Evolutionary conservation across 257 asterid species (phyloP), one percentile per base, ranked within the genome.

Genomic region (Przewalskia tangutica): DNA sequence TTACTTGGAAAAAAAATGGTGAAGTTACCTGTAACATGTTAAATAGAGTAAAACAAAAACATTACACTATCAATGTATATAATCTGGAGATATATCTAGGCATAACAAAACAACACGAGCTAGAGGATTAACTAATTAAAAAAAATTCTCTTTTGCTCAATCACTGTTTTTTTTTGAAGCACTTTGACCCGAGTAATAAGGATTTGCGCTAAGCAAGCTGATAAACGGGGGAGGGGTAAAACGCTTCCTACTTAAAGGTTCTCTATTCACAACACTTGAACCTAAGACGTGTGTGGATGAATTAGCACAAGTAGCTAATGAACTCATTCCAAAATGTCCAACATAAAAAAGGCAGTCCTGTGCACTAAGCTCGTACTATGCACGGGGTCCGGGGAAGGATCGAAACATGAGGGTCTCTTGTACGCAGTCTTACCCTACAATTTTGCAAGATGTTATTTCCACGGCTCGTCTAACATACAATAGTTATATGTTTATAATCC

Each of bases 171-270:
- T 27, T 27, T 27, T 1, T 2, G 6, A 46, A 23, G 3, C 0
- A 0, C 38, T 3, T 71, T 46, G 16, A 27, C 13, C 2, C 10
- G 36, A 70, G 56, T 70, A 18, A 23, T 44, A 18, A 42, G 55
- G 0, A 2, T 20, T n/a, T 70, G 9, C 2, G 55, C 4, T 9
- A 11, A 4, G 6, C 1, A 70, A 1, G 5, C 56, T 36, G 0
- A 70, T 14, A 32, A 27, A 0, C 0, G 0, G 0, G 11, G 7
- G 42, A 46, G 18, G 7, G 0, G 36, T n/a, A 42, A 68, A 4
- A 6, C 0, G 12, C 5, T 46, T 46, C 18, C 36, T 48, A 75
- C 0, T 0, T 0, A 75, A 8, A 48, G 1, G 0, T 12, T 3
- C 27, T 75, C 4, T 4, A 27, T 75, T 27, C 5, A 50, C 46